These are phyloP conservation scores for Cenchrus purpureus DNA, from an alignment of 176 grass and related monocot genomes.

Conservation along the genomic window DNA sequence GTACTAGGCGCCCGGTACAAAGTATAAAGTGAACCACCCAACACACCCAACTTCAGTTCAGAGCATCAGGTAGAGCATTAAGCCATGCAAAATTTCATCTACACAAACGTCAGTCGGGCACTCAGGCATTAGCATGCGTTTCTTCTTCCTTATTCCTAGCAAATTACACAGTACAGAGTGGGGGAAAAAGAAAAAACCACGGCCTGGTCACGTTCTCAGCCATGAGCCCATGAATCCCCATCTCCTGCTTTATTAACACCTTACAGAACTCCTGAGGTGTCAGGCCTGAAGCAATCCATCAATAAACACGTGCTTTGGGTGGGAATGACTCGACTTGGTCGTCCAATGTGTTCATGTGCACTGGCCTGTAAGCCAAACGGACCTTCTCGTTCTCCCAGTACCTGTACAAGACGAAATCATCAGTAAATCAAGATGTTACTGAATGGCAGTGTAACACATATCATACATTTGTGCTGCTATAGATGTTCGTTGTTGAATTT, in stretches of 20 bases:
- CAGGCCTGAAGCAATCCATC: not conserved
- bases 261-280: constrained; percentile 13
- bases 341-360: constrained; percentile 90
- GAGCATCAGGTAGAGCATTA: not conserved
- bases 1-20: no score
- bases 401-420: constrained; percentile 39
- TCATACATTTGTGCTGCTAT: not conserved
- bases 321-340: constrained; percentile 74
- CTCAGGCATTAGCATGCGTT: constrained; percentile 20
- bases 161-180: constrained; percentile 3
- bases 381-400: constrained; percentile 90
- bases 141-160: constrained; percentile 28
- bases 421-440: not conserved
- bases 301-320: constrained; percentile 86
- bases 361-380: constrained; percentile 71
- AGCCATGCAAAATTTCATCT: not conserved
- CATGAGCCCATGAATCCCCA: constrained; percentile 31
- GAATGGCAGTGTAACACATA: not conserved
- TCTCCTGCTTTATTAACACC: constrained; percentile 42
- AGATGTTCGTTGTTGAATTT: not conserved
- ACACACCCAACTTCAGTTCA: not conserved
- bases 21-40: no score
- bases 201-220: constrained; percentile 3
- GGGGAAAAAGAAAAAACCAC: not conserved
- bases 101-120: not conserved